A percentile compares a stretch with the other conserved stretches of the same genome.
These are phyloP conservation scores for Nakazawaea ernobii DNA, from an alignment of 805 yeast genomes.

Conservation along the genomic window DNA sequence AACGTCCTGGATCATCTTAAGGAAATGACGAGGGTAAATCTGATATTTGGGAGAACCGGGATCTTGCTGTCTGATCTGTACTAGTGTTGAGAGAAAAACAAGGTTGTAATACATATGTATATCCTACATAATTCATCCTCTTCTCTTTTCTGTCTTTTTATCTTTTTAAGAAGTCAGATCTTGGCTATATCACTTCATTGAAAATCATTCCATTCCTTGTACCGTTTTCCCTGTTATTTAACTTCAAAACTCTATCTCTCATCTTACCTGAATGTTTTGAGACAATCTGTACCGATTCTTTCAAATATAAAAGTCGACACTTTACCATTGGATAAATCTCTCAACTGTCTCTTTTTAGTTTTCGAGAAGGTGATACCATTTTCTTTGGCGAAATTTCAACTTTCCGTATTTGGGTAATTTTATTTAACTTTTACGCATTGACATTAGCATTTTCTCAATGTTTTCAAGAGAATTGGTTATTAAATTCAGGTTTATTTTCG, in stretches of 20 bases:
- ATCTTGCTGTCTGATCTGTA: too few relatives aligned
- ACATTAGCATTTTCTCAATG: constrained; percentile 83
- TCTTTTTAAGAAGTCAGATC: too few relatives aligned
- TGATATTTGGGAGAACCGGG: too few relatives aligned
- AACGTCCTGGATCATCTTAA: too few relatives aligned
- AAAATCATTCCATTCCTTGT: constrained; percentile 77
- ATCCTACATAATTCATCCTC: constrained; percentile 1
- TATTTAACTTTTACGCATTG: constrained; percentile 70
- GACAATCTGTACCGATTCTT: constrained; percentile 45
- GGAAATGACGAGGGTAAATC: too few relatives aligned
- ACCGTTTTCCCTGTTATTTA: constrained; percentile 62
- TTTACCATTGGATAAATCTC: constrained; percentile 49
- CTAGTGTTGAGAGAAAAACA: too few relatives aligned
- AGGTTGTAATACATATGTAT: too few relatives aligned
- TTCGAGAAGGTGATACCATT: constrained; percentile 87
- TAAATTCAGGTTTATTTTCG: constrained; percentile 45
- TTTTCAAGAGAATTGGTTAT: constrained; percentile 38
- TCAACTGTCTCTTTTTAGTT: constrained; percentile 58
- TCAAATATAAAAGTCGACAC: constrained; percentile 47
- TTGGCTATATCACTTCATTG: constrained; percentile 60
- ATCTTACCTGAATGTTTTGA: constrained; percentile 29
- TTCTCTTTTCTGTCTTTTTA: constrained; percentile 9
- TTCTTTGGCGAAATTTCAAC: constrained; percentile 73
- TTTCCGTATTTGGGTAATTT: constrained; percentile 55
- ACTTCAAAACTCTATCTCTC: constrained; percentile 76